A percentile compares a stretch with the other conserved stretches of the same genome.
These are phyloP conservation scores for Pseudopithomyces chartarum DNA, from an alignment of 2,329 filamentous ascomycete species.

Conservation along the genomic window DNA sequence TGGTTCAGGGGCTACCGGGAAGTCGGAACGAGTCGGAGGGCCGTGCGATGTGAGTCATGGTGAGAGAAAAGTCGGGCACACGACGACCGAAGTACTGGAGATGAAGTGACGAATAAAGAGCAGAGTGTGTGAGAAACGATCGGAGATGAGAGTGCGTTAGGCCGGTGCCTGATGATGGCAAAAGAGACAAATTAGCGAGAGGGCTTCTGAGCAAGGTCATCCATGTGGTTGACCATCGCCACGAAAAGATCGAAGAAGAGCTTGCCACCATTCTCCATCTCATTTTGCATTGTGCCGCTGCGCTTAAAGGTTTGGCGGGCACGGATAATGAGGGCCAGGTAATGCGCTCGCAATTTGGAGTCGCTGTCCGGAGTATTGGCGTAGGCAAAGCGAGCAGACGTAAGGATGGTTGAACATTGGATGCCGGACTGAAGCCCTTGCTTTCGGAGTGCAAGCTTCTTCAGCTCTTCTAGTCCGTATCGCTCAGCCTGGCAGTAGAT, in stretches of 20 bases:
- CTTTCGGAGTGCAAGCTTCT: conserved; percentile 83
- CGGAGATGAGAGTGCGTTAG: conserved; percentile 21
- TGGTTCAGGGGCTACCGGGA: not conserved
- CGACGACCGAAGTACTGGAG: conserved; percentile 17
- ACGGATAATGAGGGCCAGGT: conserved; percentile 89
- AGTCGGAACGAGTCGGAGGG: conserved; percentile 14
- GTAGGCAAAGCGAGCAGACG: conserved; percentile 89
- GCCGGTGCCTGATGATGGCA: conserved; percentile 10
- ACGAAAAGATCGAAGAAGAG: conserved; percentile 95
- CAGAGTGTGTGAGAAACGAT: conserved; percentile 13
- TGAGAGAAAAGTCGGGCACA: conserved; percentile 23
- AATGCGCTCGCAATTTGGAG: conserved; percentile 89
- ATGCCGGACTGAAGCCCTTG: conserved; percentile 87
- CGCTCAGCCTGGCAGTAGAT: conserved; percentile 88
- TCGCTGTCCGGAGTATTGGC: conserved; percentile 86
- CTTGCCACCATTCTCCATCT: conserved; percentile 87
- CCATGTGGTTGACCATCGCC: conserved; percentile 86
- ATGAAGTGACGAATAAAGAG: conserved; percentile 13
- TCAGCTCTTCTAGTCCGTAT: conserved; percentile 82
- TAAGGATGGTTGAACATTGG: conserved; percentile 81
- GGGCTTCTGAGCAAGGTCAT: conserved; percentile 38
- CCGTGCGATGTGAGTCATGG: conserved; percentile 25
- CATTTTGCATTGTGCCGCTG: conserved; percentile 92
- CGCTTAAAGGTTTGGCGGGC: conserved; percentile 87
- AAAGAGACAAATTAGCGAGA: conserved; percentile 30